Base-by-base conservation (phyloP, 495 filamentous ascomycete species). In the Aeminium ludgeri region DNA sequence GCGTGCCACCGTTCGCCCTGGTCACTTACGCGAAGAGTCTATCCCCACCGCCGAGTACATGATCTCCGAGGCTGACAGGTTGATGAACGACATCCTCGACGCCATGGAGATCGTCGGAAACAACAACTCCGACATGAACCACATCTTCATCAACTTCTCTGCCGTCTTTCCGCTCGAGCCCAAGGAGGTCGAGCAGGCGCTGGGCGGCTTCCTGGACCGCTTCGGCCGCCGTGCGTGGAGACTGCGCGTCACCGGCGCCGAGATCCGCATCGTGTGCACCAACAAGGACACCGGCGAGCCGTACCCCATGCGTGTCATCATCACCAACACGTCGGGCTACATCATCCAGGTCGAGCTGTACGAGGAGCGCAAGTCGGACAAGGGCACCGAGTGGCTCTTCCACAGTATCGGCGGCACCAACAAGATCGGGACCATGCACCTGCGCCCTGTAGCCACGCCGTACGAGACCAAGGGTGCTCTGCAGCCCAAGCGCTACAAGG, bases 101-200 rank as follows among this genome's bases (percentile, higher is more conserved):
- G 91, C 89, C 13, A 64, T 97, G 41, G 89, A 97, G 71, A 91
- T 97, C 52, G 86, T 95, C 53, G 91, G 91, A 43, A 93, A 91
- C 71, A 96, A 92, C 71, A 87, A 93, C 69, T 94, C 89, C 34
- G 89, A 97, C 69, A 69, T 97, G 53, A 97, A 97, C 68, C 91
- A 97, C 67, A 93, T 97, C 72, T 97, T 96, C 71, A 85, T 97
- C 67, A 95, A 97, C 71, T 97, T 97, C 67, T 83, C 81, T 0
- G 80, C 80, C 10, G 82, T 95, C 37, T 96, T 97, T 75, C 84
- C 86, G 54, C 72, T 97, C 29, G 67, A 82, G 56, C 86, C 89
- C 10, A 60, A 74, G 40, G 87, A 94, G 64, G 86, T 97, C 20
- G 86, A 96, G 63, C 74, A 92, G 60, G 89, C 89, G 11, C 72